A percentile compares a stretch with the other conserved stretches of the same genome.
These are phyloP conservation scores for Colletotrichum acutatum DNA, from an alignment of 2,329 filamentous ascomycete species.

Conservation along the genomic window DNA sequence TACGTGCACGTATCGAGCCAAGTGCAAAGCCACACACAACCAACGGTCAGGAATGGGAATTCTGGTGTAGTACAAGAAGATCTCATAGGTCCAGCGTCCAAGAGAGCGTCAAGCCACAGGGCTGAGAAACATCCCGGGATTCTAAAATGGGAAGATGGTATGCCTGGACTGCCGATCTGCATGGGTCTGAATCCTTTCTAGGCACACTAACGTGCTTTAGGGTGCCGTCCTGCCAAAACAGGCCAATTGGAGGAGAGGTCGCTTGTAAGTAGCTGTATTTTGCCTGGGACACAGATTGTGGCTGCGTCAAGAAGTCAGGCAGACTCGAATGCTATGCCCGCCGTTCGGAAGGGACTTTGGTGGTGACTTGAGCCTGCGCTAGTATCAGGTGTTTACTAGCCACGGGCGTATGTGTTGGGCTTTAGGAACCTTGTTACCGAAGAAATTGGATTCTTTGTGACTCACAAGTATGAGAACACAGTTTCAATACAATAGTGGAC, in stretches of 20 bases:
- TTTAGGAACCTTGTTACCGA: background rate
- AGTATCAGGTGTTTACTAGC: background rate
- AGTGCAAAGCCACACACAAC: background rate
- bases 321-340: background rate
- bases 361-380: background rate
- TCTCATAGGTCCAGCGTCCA: background rate
- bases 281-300: background rate
- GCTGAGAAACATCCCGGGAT: background rate
- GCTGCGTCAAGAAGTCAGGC: background rate
- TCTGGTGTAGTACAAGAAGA: no score
- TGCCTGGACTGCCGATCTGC: background rate
- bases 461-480: no score
- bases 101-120: background rate
- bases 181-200: background rate
- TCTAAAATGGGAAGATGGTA: background rate
- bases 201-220: background rate
- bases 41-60: background rate
- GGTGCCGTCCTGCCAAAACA: background rate
- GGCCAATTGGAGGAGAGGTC: background rate
- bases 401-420: background rate
- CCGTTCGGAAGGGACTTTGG: background rate
- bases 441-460: no score
- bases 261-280: background rate
- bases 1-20: background rate
- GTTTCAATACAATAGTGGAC: background rate